Percentiles rank a stretch among this genome's conserved stretches.
phyloP scores from a whole-genome alignment of 257 asterid species.

The Nicotiana attenuata region DNA sequence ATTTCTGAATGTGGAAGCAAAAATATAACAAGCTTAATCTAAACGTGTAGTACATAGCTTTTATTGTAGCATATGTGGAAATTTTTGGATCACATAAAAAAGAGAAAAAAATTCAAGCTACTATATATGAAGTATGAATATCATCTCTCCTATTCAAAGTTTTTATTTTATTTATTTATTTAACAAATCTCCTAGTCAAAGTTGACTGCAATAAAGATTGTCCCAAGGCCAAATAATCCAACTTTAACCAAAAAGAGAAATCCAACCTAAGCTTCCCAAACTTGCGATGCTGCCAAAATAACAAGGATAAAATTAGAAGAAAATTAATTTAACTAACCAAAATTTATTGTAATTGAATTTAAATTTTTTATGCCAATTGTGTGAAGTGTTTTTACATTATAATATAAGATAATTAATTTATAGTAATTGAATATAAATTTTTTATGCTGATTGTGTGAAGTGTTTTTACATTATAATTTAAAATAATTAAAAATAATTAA shows the following conservation, averaged over 20 bases:
- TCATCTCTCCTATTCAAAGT: neutral
- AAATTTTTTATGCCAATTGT: neutral
- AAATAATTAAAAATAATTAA: too few relatives aligned
- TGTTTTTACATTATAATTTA: too few relatives aligned
- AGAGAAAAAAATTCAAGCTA: neutral
- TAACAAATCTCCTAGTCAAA: neutral
- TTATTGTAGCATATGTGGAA: neutral
- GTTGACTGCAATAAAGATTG: neutral
- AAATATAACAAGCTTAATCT: too few relatives aligned
- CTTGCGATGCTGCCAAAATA: neutral
- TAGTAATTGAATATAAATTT: neutral
- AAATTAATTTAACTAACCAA: neutral
- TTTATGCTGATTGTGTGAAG: neutral
- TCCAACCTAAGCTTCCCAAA: neutral
- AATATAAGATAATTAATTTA: too few relatives aligned
- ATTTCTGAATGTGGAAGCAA: too few relatives aligned
- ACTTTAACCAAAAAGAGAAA: too few relatives aligned
- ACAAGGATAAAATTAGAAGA: neutral
- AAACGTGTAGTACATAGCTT: neutral
- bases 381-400: neutral
- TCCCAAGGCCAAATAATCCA: neutral
- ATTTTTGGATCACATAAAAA: neutral
- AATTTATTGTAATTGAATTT: neutral
- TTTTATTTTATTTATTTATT: too few relatives aligned
- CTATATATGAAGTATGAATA: too few relatives aligned